A percentile compares a stretch with the other conserved stretches of the same genome.
These are phyloP conservation scores for Lentinula detonsa DNA, from an alignment of 768 basidiomycete genomes.

Conservation along the genomic window DNA sequence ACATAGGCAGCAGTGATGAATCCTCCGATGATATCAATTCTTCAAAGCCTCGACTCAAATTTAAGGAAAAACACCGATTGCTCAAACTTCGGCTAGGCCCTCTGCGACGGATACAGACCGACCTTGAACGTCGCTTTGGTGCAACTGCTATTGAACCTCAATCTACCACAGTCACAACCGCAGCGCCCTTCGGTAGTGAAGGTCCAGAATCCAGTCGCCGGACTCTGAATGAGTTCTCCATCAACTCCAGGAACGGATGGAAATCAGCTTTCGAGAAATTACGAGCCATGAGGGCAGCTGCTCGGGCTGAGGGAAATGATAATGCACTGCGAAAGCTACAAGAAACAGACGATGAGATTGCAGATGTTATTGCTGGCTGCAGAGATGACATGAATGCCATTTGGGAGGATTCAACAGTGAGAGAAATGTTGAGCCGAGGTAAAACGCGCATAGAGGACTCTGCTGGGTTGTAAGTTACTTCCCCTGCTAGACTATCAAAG, in stretches of 20 bases:
- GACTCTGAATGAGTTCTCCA: conserved; percentile 44
- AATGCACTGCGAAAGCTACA: conserved; percentile 22
- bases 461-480: conserved; percentile 62
- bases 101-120: conserved; percentile 48
- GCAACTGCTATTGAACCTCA: conserved; percentile 48
- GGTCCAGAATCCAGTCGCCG: conserved; percentile 16
- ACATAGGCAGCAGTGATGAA: conserved; percentile 25
- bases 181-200: conserved; percentile 31
- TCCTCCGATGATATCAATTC: conserved; percentile 31
- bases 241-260: conserved; percentile 63
- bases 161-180: conserved; percentile 29
- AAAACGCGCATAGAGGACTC: conserved; percentile 60
- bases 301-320: conserved; percentile 12
- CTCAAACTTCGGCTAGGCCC: conserved; percentile 55
- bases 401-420: conserved; percentile 62
- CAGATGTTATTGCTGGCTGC: conserved; percentile 54
- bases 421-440: conserved; percentile 49
- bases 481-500: not conserved
- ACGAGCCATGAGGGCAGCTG: conserved; percentile 28
- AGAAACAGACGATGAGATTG: conserved; percentile 47
- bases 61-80: conserved; percentile 57
- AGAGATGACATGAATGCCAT: conserved; percentile 61
- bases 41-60: conserved; percentile 27
- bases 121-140: conserved; percentile 57
- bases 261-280: conserved; percentile 56